phyloP scores from a whole-genome alignment of 352 stramenopile species.

The Phytophthora melonis region DNA sequence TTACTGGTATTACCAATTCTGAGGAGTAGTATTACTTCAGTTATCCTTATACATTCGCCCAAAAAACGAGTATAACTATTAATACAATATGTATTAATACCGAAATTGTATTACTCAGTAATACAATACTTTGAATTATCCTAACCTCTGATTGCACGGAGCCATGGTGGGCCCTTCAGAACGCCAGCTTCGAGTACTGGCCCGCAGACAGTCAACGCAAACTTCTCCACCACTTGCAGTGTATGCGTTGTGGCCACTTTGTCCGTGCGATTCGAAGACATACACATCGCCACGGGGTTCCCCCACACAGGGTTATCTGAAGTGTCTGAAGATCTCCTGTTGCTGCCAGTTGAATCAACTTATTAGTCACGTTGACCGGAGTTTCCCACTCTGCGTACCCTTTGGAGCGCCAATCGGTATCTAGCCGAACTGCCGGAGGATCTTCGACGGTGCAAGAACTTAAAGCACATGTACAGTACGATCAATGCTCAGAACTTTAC shows the following conservation, averaged over 20 bases:
- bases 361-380: constrained; percentile 16
- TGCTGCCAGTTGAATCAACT: constrained; percentile 12
- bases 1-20: too few relatives aligned
- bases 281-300: neutral
- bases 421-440: constrained; percentile 15
- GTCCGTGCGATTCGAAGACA: neutral
- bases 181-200: neutral
- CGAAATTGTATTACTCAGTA: too few relatives aligned
- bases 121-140: too few relatives aligned
- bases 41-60: too few relatives aligned
- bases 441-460: constrained; percentile 3
- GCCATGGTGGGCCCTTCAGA: neutral
- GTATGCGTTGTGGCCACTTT: neutral
- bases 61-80: too few relatives aligned
- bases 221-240: neutral
- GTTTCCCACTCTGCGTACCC: constrained; percentile 9
- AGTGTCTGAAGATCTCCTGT: constrained; percentile 22
- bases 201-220: neutral
- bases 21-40: too few relatives aligned
- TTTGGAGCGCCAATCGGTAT: constrained; percentile 16
- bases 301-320: constrained; percentile 18
- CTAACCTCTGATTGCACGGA: neutral
- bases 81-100: too few relatives aligned
- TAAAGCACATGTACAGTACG: neutral
- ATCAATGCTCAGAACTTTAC: too few relatives aligned